Evolutionary conservation across 139 green algal species (phyloP).

Genomic region (Chlorella sp.): DNA sequence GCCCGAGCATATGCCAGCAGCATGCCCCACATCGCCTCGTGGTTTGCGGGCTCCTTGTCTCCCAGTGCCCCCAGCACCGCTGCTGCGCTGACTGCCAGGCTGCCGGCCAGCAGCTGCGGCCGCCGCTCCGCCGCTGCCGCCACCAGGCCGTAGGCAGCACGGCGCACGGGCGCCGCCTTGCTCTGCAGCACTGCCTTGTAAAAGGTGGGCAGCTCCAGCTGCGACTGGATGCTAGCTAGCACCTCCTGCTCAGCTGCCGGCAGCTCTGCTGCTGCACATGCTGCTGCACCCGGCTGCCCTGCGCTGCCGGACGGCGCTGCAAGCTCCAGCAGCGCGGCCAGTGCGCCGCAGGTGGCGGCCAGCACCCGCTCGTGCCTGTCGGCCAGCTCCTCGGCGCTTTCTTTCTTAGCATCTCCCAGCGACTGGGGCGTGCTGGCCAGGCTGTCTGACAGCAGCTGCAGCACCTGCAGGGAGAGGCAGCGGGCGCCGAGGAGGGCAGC

Average conservation of each 20-base stretch:
- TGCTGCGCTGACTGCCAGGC: constrained; percentile 25
- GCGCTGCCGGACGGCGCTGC: not conserved
- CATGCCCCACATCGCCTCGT: constrained; percentile 78
- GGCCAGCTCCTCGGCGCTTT: constrained; percentile 74
- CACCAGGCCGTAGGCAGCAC: constrained; percentile 58
- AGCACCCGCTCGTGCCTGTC: constrained; percentile 74
- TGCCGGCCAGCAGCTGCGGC: constrained; percentile 17
- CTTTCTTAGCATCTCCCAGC: constrained; percentile 69
- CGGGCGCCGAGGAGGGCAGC: not conserved
- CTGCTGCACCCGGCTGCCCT: not conserved
- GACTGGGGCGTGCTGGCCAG: constrained; percentile 49
- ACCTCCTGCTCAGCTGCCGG: constrained; percentile 24
- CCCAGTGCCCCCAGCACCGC: constrained; percentile 48
- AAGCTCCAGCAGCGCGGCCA: constrained; percentile 62
- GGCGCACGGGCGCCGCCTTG: constrained; percentile 53
- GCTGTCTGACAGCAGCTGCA: constrained; percentile 56
- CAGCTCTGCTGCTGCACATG: not conserved
- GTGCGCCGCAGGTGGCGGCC: constrained; percentile 53
- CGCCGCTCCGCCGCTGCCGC: not conserved
- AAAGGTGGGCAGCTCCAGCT: constrained; percentile 49
- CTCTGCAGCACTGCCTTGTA: constrained; percentile 51
- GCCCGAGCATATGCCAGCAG: constrained; percentile 63
- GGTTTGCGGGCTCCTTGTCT: constrained; percentile 72
- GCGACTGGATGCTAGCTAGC: not conserved
- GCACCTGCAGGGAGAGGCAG: constrained; percentile 43